Evolutionary conservation across 257 asterid genomes (phyloP), one percentile per base, ranked within the genome.

Genomic region (Solanum megistacrolobum): DNA sequence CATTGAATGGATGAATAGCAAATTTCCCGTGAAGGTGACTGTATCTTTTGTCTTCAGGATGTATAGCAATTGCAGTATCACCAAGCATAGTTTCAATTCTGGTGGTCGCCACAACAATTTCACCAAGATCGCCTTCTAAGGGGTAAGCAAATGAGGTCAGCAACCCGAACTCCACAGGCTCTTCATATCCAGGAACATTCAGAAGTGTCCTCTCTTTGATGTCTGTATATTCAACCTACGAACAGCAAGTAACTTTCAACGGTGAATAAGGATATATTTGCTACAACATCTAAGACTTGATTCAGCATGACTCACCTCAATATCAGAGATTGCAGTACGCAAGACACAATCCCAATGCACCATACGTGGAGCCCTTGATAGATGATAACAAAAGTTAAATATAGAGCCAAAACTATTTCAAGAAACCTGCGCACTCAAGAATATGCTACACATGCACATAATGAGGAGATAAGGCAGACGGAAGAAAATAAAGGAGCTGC

Each of bases 51-150:
- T 97, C 99, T 86, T 96, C 91, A 10, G 99, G 99, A 92, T 97
- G 99, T 88, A 97, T 90, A 43, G 99, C 99, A 89, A 97, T 93
- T 23, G 99, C 99, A 74, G 99, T 93, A 89, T 96, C 99, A 69
- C 99, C 99, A 73, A 97, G 94, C 99, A 96, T 95, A 81, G 99
- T 96, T 89, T 97, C 99, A 88, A 96, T 93, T 83, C 99, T 93
- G 9, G 99, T 97, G 85, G 99, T 97, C 13, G 99, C 99, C 91
- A 97, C 99, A 84, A 97, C 93, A 91, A 97, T 92, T 92, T 97
- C 99, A 55, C 96, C 99, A 86, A 93, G 89, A 65, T 91, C 94
- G 74, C 90, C 98, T 92, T 96, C 99, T 91, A 97, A 87, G 87
- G 98, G 98, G 93, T 97, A 97, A 83, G 99, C 99, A 88, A 97